Evolutionary conservation across 768 basidiomycete genomes (phyloP).

Genomic region (Rhizopogon salebrosus): DNA sequence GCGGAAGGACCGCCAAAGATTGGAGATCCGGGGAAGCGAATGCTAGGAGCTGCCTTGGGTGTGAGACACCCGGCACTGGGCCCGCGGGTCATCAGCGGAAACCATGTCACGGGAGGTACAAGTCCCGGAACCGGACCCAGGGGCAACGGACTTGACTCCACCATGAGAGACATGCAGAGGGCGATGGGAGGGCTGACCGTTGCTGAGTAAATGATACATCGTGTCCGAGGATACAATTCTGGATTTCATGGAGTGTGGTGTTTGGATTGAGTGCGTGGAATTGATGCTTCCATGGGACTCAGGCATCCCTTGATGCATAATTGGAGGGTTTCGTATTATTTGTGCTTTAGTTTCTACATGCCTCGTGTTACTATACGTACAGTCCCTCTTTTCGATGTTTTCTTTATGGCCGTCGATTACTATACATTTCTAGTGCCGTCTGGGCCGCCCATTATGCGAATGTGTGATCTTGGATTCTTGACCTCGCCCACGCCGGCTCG

Average conservation of each 20-base stretch:
- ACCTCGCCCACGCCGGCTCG: too few relatives aligned
- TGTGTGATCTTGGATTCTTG: not conserved
- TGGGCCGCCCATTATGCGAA: slow-evolving; percentile 7
- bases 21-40: slow-evolving; percentile 84
- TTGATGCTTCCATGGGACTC: slow-evolving; percentile 13
- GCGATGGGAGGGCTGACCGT: slow-evolving; percentile 72
- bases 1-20: slow-evolving; percentile 64
- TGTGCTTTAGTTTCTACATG: slow-evolving; percentile 6
- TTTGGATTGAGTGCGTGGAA: slow-evolving; percentile 12
- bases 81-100: slow-evolving; percentile 47
- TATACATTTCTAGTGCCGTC: slow-evolving; percentile 16
- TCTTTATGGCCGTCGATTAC: slow-evolving; percentile 15
- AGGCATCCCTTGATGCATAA: slow-evolving; percentile 15
- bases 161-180: slow-evolving; percentile 66
- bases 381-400: slow-evolving; percentile 19
- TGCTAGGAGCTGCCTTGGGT: slow-evolving; percentile 83
- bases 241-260: not conserved
- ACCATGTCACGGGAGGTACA: slow-evolving; percentile 29
- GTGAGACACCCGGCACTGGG: slow-evolving; percentile 74
- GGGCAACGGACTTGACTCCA: slow-evolving; percentile 43
- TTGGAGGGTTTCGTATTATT: slow-evolving; percentile 15
- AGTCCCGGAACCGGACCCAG: slow-evolving; percentile 18
- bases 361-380: slow-evolving; percentile 13
- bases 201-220: slow-evolving; percentile 49
- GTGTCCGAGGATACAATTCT: not conserved